phyloP scores from a whole-genome alignment of 768 basidiomycete species.

The Jaapia argillacea region DNA sequence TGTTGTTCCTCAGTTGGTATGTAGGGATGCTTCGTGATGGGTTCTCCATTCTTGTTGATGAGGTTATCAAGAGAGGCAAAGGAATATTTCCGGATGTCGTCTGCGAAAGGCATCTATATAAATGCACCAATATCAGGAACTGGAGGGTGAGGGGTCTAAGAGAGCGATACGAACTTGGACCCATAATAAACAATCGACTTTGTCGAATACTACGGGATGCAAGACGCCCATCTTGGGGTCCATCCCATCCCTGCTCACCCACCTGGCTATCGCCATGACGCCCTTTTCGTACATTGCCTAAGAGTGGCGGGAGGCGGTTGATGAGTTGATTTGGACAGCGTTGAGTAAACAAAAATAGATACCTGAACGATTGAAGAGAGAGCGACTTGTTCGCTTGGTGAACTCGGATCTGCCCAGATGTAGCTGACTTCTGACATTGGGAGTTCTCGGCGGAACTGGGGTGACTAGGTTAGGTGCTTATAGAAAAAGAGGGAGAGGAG shows the following conservation, averaged over 20 bases:
- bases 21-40: constrained; percentile 66
- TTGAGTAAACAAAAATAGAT: too few species aligned
- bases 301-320: too few species aligned
- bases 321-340: too few species aligned
- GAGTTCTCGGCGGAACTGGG: constrained; percentile 73
- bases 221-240: constrained; percentile 86
- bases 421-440: constrained; percentile 82
- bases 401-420: constrained; percentile 65
- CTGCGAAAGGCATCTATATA: constrained; percentile 87
- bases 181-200: constrained; percentile 78
- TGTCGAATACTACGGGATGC: constrained; percentile 47
- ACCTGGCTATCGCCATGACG: constrained; percentile 72
- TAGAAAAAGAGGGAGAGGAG: background rate
- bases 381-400: constrained; percentile 67
- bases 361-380: constrained; percentile 82
- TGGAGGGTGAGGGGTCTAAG: background rate
- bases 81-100: constrained; percentile 81
- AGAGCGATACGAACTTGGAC: constrained; percentile 45
- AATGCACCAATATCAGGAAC: constrained; percentile 2
- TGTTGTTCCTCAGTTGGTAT: constrained; percentile 72
- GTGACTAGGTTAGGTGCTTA: background rate
- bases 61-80: constrained; percentile 76
- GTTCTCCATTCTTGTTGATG: constrained; percentile 66
- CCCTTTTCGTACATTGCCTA: constrained; percentile 62
- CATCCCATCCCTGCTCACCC: constrained; percentile 61